Evolutionary conservation across 2,329 filamentous ascomycete genomes (phyloP).

Genomic region (Metarhizium anisopliae): DNA sequence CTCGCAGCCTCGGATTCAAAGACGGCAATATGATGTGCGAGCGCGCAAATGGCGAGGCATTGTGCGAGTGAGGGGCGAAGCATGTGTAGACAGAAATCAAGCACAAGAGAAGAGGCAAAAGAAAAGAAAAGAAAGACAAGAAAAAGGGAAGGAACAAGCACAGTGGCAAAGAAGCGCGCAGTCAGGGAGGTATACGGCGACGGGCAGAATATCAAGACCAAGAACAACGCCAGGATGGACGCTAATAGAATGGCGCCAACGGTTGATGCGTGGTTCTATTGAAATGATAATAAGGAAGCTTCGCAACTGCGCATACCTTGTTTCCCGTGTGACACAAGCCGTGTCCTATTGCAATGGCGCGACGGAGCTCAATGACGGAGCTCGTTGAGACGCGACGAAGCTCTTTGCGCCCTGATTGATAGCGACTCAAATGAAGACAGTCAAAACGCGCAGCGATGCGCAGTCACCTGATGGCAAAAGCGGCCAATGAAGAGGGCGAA

Average conservation of each 20-base stretch:
- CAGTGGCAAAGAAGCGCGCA: too few species aligned
- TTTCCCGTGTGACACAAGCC: constrained; percentile 3
- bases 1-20: not conserved
- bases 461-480: constrained; percentile 42
- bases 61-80: not conserved
- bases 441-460: constrained; percentile 9
- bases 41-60: not conserved
- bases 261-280: not conserved
- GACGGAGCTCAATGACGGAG: constrained; percentile 10
- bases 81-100: not conserved
- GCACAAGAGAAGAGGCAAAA: not conserved
- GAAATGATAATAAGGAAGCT: not conserved
- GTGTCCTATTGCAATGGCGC: constrained; percentile 4
- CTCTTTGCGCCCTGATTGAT: constrained; percentile 15
- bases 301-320: constrained; percentile 3
- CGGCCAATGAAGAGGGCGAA: constrained; percentile 39
- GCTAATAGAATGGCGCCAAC: not conserved
- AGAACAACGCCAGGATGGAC: not conserved
- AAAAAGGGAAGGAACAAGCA: not conserved
- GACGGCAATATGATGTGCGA: not conserved
- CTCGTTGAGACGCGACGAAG: constrained; percentile 8
- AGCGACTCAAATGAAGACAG: constrained; percentile 14
- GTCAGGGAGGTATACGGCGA: not conserved
- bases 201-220: not conserved
- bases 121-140: not conserved